These are phyloP conservation scores for Cyclostephanos tholiformis DNA, from an alignment of 108 stramenopile genomes.

Conservation along the genomic window DNA sequence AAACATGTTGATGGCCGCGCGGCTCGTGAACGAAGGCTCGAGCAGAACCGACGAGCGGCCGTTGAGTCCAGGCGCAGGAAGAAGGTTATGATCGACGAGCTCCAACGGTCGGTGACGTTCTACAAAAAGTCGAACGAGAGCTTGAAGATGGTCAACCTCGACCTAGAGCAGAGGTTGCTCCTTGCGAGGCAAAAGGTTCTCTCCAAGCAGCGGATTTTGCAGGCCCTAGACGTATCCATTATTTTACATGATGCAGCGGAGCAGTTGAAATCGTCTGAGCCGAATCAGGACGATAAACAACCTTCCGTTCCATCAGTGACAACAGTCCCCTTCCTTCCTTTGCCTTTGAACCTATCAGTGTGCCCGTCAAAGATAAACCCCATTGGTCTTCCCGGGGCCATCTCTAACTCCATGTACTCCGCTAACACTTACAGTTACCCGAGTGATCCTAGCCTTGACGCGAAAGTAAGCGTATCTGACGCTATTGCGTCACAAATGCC, in stretches of 20 bases:
- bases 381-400: conserved; percentile 1
- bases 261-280: neutral
- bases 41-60: conserved; percentile 46
- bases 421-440: neutral
- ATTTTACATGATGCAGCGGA: neutral
- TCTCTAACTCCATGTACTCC: neutral
- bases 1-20: conserved; percentile 1
- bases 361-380: neutral
- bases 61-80: conserved; percentile 41
- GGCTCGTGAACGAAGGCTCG: conserved; percentile 29
- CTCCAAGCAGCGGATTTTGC: conserved; percentile 20
- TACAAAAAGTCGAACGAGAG: conserved; percentile 41
- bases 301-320: neutral
- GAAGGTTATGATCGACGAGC: conserved; percentile 43
- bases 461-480: conserved; percentile 5
- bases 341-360: neutral
- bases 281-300: neutral
- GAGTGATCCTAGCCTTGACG: neutral
- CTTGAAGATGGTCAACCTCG: conserved; percentile 28
- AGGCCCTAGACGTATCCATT: neutral
- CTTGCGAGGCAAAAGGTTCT: conserved; percentile 26
- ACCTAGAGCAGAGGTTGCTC: conserved; percentile 32
- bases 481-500: neutral
- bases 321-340: conserved; percentile 1
- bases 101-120: conserved; percentile 28